Evolutionary conservation across 371 early-diverging fungal genomes (phyloP), one percentile per base, ranked within the genome.

Genomic region (Zychaea mexicana): DNA sequence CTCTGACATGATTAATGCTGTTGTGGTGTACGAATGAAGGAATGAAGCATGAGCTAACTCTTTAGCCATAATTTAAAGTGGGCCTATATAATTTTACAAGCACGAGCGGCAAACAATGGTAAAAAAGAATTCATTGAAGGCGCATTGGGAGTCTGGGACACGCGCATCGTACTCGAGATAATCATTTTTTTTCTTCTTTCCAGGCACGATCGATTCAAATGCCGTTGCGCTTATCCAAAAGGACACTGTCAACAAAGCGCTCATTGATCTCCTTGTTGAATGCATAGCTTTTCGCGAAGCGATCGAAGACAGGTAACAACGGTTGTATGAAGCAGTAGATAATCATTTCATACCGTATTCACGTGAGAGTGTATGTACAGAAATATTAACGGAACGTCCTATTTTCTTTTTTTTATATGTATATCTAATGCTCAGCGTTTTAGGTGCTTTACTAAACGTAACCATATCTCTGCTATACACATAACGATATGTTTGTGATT

Each of bases 261-360:
- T 79, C 13, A 53, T 74, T 33, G 65, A 70, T 24, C 58, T 79
- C 21, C 57, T 79, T 13, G 66, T 64, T 54, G 73, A 76, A 42
- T 62, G 60, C 52, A 57, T 79, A 38, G 63, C 57, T 4, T 76
- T 72, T 58, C 65, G 69, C 47, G 74, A 74, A 56, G 69, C 74
- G 21, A 63, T 72, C 6, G 61, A 64, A 13, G 65, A 70, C 60
- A 71, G 70, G 78, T 74, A 73, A 33, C n/a, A n/a, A n/a, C n/a
- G n/a, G n/a, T n/a, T n/a, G n/a, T n/a, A n/a, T n/a, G n/a, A n/a
- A n/a, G n/a, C n/a, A n/a, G n/a, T n/a, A n/a, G n/a, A n/a, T n/a
- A n/a, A n/a, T n/a, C n/a, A n/a, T n/a, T n/a, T n/a, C n/a, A n/a
- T n/a, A n/a, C n/a, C n/a, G n/a, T n/a, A n/a, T n/a, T n/a, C n/a